Conservation (phyloP, 164 flowering plant genomes). For the Vitis rupestris region DNA sequence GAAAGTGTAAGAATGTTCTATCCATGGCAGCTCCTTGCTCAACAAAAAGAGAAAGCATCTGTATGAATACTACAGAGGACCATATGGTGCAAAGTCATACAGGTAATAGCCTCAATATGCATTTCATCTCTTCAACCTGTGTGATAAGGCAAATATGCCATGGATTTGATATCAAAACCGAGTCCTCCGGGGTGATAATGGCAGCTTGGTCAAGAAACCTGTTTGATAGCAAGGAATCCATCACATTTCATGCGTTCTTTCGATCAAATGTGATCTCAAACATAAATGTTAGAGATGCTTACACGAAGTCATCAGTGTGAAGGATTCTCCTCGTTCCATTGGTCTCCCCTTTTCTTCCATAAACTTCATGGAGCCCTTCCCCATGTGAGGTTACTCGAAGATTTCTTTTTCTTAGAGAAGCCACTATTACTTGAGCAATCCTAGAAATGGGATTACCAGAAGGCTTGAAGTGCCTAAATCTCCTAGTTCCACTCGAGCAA, state of each 20-base stretch:
- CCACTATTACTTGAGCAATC: constrained; percentile 47
- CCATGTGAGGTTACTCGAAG: constrained; percentile 28
- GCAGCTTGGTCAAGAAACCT: constrained; percentile 53
- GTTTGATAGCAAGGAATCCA: neutral
- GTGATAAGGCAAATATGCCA: constrained; percentile 46
- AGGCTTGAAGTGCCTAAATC: constrained; percentile 45
- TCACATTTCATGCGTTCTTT: no score
- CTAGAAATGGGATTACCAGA: constrained; percentile 51
- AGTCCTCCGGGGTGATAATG: constrained; percentile 22
- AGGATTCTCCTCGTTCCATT: constrained; percentile 34
- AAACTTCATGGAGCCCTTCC: constrained; percentile 34
- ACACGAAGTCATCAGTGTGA: constrained; percentile 46
- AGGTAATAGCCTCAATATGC: constrained; percentile 41
- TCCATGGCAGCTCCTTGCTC: constrained; percentile 58
- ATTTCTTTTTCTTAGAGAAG: constrained; percentile 32
- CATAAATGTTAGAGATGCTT: constrained; percentile 5
- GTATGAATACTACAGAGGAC: constrained; percentile 39
- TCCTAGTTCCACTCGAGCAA: constrained; percentile 24
- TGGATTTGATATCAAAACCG: constrained; percentile 14
- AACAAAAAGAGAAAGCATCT: constrained; percentile 49
- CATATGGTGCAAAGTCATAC: constrained; percentile 50
- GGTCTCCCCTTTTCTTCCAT: constrained; percentile 10
- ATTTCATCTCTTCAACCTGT: constrained; percentile 57
- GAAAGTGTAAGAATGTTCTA: constrained; percentile 24
- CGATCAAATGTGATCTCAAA: neutral